Evolutionary conservation across 345 rosid genomes (phyloP), one percentile per base, ranked within the genome.

Genomic region (Boechera divaricarpa): DNA sequence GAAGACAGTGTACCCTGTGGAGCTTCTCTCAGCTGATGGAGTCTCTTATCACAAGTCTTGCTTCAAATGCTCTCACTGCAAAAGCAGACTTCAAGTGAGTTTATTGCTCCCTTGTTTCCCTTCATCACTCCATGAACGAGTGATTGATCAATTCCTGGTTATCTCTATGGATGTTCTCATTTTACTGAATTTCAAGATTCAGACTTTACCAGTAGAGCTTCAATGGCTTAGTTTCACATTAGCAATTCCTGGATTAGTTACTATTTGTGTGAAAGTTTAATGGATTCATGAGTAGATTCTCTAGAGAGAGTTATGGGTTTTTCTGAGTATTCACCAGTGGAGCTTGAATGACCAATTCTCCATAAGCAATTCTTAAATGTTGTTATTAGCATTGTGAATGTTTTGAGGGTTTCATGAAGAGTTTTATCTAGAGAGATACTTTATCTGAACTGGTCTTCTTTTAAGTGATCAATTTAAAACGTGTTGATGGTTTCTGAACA

Each of bases 1-100:
- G 77, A 96, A 91, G 92, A 96, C 99, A 8, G 99, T 96, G 62
- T 96, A 96, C 73, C 94, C 97, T 1, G 88, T 96, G 70, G 99
- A 96, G 71, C 92, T 90, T 72, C 79, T 93, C 39, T 91, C 98
- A 10, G 97, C 97, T 0, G 99, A 96, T 78, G 99, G 99, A 49
- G 83, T 91, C 61, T 75, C 89, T 35, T 96, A 86, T 77, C 99
- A 96, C 61, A 96, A 91, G 76, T 82, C 97, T 77, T 96, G 98
- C 87, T 96, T 96, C 86, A 96, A 87, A 68, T 96, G 98, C 82
- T 85, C 87, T 72, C 99, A 96, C 67, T 96, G 99, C 87, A 96
- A 91, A 87, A 92, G 95, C 80, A 96, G 88, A 1, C 81, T 93
- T 36, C 88, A 91, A 93, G 98, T 94, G 15, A 33, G 69, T 51